Evolutionary conservation across 1,139 yeast species (phyloP).

Genomic region (Hyphopichia burtonii): DNA sequence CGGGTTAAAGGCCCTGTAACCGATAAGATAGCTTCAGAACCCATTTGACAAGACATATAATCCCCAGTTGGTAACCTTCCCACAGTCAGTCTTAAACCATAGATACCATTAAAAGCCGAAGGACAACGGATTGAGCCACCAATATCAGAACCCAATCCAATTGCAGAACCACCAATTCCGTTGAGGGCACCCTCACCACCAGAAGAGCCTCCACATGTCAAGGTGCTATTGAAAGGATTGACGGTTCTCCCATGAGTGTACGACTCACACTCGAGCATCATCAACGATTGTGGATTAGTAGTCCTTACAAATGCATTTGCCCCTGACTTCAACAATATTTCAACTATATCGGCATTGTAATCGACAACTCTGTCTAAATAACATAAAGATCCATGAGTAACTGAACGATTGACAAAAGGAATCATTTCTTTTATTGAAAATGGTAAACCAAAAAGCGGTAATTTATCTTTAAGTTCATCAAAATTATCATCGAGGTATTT

Average conservation of each 20-base stretch:
- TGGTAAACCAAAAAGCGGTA: conserved; percentile 13
- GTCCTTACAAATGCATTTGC: conserved; percentile 13
- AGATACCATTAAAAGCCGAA: conserved; percentile 52
- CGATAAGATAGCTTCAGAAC: conserved; percentile 40
- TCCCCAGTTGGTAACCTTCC: conserved; percentile 19
- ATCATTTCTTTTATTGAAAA: conserved; percentile 14
- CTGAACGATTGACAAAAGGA: conserved; percentile 9
- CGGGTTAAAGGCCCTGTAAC: conserved; percentile 48
- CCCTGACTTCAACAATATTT: conserved; percentile 12
- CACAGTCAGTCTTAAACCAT: conserved; percentile 51
- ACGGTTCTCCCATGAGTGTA: conserved; percentile 17
- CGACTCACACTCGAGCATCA: conserved; percentile 15
- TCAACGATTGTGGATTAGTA: conserved; percentile 14
- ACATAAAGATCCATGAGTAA: conserved; percentile 13
- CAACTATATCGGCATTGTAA: conserved; percentile 20
- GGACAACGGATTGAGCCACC: conserved; percentile 66
- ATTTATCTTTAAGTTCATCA: background rate
- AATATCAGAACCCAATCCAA: conserved; percentile 57
- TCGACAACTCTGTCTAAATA: conserved; percentile 19
- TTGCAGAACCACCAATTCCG: conserved; percentile 15
- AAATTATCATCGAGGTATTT: conserved; percentile 13
- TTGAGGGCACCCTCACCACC: conserved; percentile 29
- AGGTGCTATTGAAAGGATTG: conserved; percentile 20
- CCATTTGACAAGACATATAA: conserved; percentile 19
- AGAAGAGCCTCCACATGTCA: conserved; percentile 26